These are phyloP conservation scores for Rutstroemia sp. DNA, from an alignment of 2,329 filamentous ascomycete species.

Conservation along the genomic window DNA sequence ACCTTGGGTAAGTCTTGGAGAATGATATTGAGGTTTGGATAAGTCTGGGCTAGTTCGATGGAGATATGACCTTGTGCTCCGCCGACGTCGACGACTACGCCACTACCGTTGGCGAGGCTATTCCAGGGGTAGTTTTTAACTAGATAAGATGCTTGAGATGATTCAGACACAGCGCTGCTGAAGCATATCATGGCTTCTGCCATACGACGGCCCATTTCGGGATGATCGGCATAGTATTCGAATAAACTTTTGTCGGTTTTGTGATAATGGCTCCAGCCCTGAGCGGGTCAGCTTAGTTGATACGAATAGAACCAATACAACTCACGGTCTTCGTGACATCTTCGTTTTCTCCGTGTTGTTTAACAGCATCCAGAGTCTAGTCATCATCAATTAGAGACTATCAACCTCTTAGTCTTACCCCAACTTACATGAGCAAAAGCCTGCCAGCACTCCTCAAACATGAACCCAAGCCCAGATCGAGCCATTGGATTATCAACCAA, in stretches of 20 bases:
- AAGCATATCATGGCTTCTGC: neutral
- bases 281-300: neutral
- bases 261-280: neutral
- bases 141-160: neutral
- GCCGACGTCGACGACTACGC: slow-evolving; percentile 11
- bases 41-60: slow-evolving; percentile 17
- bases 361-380: neutral
- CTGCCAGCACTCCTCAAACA: neutral
- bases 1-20: slow-evolving; percentile 13
- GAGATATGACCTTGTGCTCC: slow-evolving; percentile 21
- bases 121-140: neutral
- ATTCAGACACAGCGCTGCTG: neutral
- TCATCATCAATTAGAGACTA: neutral
- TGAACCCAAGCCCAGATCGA: neutral
- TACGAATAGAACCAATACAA: neutral
- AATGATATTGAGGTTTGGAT: slow-evolving; percentile 21
- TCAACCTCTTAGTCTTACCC: neutral
- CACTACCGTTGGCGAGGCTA: neutral
- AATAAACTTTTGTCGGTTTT: neutral
- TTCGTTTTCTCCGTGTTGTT: neutral
- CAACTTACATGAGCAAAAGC: neutral
- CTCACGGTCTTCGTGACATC: neutral
- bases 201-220: neutral
- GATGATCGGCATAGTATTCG: neutral
- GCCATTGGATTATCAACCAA: neutral